Evolutionary conservation across 345 rosid species (phyloP), one percentile per base, ranked within the genome.

Genomic region (Noccaea caerulescens): DNA sequence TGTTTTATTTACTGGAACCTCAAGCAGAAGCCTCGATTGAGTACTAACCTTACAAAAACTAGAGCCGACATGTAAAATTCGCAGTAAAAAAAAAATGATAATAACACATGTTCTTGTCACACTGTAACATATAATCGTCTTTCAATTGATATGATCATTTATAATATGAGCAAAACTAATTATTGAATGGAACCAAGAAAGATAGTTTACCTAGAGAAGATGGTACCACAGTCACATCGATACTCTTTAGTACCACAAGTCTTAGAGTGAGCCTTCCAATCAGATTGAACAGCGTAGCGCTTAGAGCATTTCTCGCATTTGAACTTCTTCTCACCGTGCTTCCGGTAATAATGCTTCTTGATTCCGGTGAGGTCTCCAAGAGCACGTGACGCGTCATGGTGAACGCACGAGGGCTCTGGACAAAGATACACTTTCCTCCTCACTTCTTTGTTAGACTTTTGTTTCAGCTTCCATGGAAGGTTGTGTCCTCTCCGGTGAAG

Each of bases 401-500:
- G 95, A 64, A 88, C 95, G 78, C 95, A 88, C 9, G 95, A 73
- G 73, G 90, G 85, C 76, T 89, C 95, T 27, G 95, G 95, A 72
- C 95, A 88, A 36, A 88, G 74, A 77, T 88, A 88, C 30, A 88
- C 95, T 66, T 89, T 89, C 70, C 71, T 76, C 77, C 82, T 82
- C 73, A 87, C 95, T 58, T 89, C 92, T 78, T 82, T 81, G 79
- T 80, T 85, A 4, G 81, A 85, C 81, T 87, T 89, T 82, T 87
- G 92, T 66, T 75, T 89, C 38, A 89, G 83, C 77, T 85, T 89
- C 92, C 92, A 89, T 66, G 95, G 95, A 59, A 89, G 79, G 71
- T 87, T 89, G 77, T 89, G 96, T 82, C 96, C 96, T 72, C 92
- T 87, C 76, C 96, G 76, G 80, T 88, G 95, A 12, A 88, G 95